Evolutionary conservation across 176 grass and related monocot genomes (phyloP), one percentile per base, ranked within the genome.

Genomic region (Pharus latifolius): DNA sequence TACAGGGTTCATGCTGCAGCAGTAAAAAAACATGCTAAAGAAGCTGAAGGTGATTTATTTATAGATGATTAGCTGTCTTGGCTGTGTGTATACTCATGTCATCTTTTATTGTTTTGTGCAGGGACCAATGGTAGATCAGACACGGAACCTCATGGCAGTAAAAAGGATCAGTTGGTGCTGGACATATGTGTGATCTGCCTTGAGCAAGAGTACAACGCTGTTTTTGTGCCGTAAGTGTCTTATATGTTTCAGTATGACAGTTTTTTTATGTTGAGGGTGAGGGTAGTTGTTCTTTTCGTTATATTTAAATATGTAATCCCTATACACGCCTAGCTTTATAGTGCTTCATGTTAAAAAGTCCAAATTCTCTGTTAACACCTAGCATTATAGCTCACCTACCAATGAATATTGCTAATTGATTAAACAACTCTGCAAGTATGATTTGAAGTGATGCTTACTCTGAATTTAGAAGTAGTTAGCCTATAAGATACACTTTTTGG

Each of bases 101-200:
- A 40, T 77, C 38, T 19, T 66, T 60, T 63, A 23, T 47, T 79
- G 30, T 81, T 85, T 81, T 82, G 6, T 82, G 56, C 71, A 96
- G 82, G 60, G 22, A 34, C 27, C 35, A 77, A 88, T 84, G 81
- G 44, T 45, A 80, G 54, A 53, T 52, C 69, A 35, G 90, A 91
- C 30, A 66, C 81, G 50, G 60, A 67, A 49, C 31, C 77, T 71
- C 83, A 89, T 51, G 50, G 65, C 35, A 64, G 25, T 37, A 96
- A 86, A 60, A 94, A 83, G 32, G 90, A 99, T 69, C 75, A 82
- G 23, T 73, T 91, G 64, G 63, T 77, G 31, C 74, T 91, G 30
- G 95, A 94, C 64, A 99, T 99, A 78, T 99, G 95, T 73, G 90
- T 94, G 34, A 99, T 99, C 82, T 99, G 95, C 82, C 95, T 99